Base-by-base conservation (phyloP, 2,329 filamentous ascomycete species). In the Nemania sp. region DNA sequence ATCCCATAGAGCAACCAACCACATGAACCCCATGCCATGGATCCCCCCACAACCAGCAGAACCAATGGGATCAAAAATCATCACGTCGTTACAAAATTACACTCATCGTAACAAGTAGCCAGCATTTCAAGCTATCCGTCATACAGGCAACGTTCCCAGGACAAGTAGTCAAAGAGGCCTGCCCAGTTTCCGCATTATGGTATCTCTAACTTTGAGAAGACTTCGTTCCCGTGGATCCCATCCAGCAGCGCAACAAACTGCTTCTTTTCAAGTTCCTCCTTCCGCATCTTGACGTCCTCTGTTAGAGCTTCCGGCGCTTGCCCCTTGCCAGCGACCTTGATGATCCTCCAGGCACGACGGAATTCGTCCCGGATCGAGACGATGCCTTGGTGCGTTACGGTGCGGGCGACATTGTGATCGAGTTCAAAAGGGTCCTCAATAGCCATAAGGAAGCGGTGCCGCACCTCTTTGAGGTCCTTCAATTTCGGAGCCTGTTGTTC, bases 361-460 rank as follows among this genome's bases (percentile, higher is more conserved):
- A 96, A 94, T 71, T 96, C 91, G 63, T 94, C 88, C 34, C 90
- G 80, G 55, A 96, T 94, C 0, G 86, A 81, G 1, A 90, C 86
- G 59, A 96, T 90, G 2, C 91, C 90, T 56, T 86, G 82, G 65
- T 93, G 89, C 6, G 88, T 91, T 1, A 96, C 91, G 0, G 91
- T 96, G 44, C 90, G 80, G 3, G 89, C 92, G 28, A 96, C 88
- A 63, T 96, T 97, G 72, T 96, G 91, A 34, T 91, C 86, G 2
- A 86, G 73, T 73, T 96, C 91, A 65, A 96, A 96, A 0, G 92
- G 92, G 68, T 96, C 92, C 68, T 96, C 92, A 56, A 97, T 92
- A 26, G 90, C 90, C 61, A 96, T 89, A 4, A 96, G 80, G 69
- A 91, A 96, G 11, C 91, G 84, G 65, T 91, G 84, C 2, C 89